Percentiles rank a stretch among this genome's conserved stretches.
These are phyloP conservation scores for Dendrocalamus sinicus DNA, from an alignment of 176 grass and related monocot species.

Conservation along the genomic window DNA sequence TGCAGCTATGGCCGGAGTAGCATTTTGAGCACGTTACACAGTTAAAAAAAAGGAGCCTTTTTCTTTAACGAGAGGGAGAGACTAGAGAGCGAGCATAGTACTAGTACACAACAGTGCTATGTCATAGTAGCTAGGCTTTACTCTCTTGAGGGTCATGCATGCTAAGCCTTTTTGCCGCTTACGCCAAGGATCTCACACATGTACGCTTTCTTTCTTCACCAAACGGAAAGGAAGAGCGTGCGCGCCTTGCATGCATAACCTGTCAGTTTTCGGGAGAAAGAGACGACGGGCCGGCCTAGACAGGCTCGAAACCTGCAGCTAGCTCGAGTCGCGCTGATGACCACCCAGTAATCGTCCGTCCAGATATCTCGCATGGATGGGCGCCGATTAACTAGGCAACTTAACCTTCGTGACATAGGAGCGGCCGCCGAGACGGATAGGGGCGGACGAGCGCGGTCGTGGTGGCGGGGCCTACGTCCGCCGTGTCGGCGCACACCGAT, in stretches of 20 bases:
- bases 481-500: not conserved
- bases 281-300: not conserved
- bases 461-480: constrained; percentile 32
- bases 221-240: constrained; percentile 30
- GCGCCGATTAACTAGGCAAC: no score
- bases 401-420: no score
- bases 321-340: not conserved
- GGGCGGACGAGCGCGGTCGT: not conserved
- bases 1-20: not conserved
- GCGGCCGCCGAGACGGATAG: not conserved
- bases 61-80: constrained; percentile 26
- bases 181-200: constrained; percentile 48
- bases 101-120: not conserved
- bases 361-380: not conserved
- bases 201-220: constrained; percentile 24
- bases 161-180: constrained; percentile 59
- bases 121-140: constrained; percentile 29
- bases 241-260: not conserved
- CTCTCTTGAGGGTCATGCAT: not conserved
- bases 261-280: constrained; percentile 16
- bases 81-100: not conserved
- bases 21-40: constrained; percentile 11
- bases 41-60: constrained; percentile 21
- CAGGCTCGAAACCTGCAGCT: not conserved
- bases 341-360: not conserved